Conservation (phyloP, 345 rosid species). For the Cardamine occulta region DNA sequence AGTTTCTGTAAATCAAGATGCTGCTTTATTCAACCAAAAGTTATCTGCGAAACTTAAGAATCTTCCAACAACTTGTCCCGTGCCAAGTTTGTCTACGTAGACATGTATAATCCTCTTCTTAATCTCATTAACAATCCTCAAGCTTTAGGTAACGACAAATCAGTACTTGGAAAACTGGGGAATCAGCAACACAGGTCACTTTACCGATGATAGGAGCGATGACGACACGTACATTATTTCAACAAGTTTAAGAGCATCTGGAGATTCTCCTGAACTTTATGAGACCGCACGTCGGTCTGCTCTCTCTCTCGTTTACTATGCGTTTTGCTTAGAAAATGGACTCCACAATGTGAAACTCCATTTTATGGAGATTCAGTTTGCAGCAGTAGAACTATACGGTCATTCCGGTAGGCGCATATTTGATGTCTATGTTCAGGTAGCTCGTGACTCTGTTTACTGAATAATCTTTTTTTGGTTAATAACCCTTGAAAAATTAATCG, state of each 20-base stretch:
- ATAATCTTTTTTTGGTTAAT: not conserved
- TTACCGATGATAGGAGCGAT: no score
- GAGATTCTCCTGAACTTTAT: conserved; percentile 42
- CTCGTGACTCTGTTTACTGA: no score
- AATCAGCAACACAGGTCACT: no score
- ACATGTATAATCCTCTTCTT: conserved; percentile 46
- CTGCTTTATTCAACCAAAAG: conserved; percentile 53
- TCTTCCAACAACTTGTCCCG: conserved; percentile 43
- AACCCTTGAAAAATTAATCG: no score
- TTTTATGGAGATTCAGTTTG: conserved; percentile 68
- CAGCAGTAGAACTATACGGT: conserved; percentile 37
- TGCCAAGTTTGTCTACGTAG: conserved; percentile 45
- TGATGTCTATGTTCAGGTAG: conserved; percentile 62
- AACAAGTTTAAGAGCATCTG: not conserved
- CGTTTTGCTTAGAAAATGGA: conserved; percentile 61
- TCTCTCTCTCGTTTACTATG: conserved; percentile 65
- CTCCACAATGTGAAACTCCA: conserved; percentile 57
- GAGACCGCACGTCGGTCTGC: conserved; percentile 61
- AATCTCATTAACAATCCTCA: conserved; percentile 52
- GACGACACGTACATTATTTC: not conserved
- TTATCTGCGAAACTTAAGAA: conserved; percentile 36
- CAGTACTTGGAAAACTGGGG: no score
- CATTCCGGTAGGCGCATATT: conserved; percentile 61
- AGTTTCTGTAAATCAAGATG: conserved; percentile 48
- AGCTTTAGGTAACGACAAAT: conserved; percentile 51